A percentile compares a stretch with the other conserved stretches of the same genome.
Evolutionary conservation across 768 basidiomycete genomes (phyloP).

Genomic region (Russula emetica): DNA sequence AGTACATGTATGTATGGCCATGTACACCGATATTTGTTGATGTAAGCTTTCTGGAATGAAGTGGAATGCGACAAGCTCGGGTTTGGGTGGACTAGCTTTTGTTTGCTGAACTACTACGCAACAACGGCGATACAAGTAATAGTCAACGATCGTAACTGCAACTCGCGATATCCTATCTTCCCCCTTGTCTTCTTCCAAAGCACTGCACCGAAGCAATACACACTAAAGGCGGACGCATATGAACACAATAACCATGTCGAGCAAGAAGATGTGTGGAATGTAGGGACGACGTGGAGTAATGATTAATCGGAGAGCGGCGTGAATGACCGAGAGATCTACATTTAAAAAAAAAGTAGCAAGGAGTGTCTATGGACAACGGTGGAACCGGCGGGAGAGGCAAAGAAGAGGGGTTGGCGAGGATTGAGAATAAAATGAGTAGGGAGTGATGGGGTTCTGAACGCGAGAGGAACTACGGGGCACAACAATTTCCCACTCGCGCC

Average conservation of each 20-base stretch:
- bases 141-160: constrained; percentile 20
- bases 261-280: constrained; percentile 7
- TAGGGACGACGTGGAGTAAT: constrained; percentile 7
- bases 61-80: not conserved
- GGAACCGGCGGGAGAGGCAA: not conserved
- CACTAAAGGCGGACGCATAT: constrained; percentile 19
- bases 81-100: not conserved
- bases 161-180: constrained; percentile 2
- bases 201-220: constrained; percentile 24
- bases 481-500: not conserved
- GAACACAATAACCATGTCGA: constrained; percentile 25
- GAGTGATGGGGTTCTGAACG: not conserved
- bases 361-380: constrained; percentile 12
- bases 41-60: not conserved
- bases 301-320: constrained; percentile 7
- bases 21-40: not conserved
- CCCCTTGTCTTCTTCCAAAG: constrained; percentile 11
- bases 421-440: not conserved
- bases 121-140: constrained; percentile 15
- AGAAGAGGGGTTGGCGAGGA: not conserved
- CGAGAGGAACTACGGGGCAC: not conserved
- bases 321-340: constrained; percentile 15
- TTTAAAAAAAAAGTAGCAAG: constrained; percentile 7
- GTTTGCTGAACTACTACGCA: constrained; percentile 6
- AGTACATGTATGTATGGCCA: too few species aligned